These are phyloP conservation scores for Pycnococcus provasolii DNA, from an alignment of 139 green algal genomes.

Conservation along the genomic window DNA sequence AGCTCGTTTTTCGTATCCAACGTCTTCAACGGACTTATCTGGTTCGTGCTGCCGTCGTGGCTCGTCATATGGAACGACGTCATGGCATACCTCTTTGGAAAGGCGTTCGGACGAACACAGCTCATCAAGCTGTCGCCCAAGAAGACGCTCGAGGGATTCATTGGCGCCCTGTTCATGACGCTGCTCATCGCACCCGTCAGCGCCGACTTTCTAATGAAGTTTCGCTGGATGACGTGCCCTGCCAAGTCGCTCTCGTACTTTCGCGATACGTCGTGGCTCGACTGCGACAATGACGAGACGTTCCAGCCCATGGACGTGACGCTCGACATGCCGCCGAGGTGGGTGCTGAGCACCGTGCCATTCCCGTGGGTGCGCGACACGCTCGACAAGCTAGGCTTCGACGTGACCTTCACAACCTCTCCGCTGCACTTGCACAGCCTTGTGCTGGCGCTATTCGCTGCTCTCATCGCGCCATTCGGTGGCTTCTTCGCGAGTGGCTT, in stretches of 20 bases:
- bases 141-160: slow-evolving; percentile 98
- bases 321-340: too few relatives aligned
- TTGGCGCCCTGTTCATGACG: slow-evolving; percentile 73
- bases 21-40: slow-evolving; percentile 90
- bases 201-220: slow-evolving; percentile 46
- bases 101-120: slow-evolving; percentile 84
- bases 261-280: background rate
- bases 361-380: too few relatives aligned
- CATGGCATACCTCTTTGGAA: slow-evolving; percentile 76
- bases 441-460: slow-evolving; percentile 80
- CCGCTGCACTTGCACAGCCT: slow-evolving; percentile 60
- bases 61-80: slow-evolving; percentile 97
- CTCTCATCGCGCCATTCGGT: slow-evolving; percentile 88
- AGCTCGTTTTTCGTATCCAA: slow-evolving; percentile 78
- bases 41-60: slow-evolving; percentile 79
- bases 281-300: background rate
- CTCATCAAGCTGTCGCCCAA: slow-evolving; percentile 97
- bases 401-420: background rate
- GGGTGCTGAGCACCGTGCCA: too few relatives aligned
- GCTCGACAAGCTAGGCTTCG: too few relatives aligned
- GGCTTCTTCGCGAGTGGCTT: slow-evolving; percentile 97
- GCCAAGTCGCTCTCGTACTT: background rate
- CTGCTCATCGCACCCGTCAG: slow-evolving; percentile 66
- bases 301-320: background rate
- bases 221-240: slow-evolving; percentile 60